phyloP scores from a whole-genome alignment of 768 basidiomycete species.

The Boletus reticuloceps region DNA sequence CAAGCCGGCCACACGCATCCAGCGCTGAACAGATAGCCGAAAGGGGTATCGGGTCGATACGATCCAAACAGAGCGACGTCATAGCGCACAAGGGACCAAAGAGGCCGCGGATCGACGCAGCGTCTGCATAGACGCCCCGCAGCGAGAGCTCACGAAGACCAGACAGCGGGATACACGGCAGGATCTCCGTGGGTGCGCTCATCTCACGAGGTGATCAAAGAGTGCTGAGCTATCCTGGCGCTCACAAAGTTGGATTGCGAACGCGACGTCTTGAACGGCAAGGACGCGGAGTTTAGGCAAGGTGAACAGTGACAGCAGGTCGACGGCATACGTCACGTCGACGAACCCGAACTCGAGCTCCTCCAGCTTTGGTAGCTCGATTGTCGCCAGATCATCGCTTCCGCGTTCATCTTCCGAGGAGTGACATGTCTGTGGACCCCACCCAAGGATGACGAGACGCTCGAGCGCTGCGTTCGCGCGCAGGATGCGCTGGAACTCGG shows the following conservation, averaged over 20 bases:
- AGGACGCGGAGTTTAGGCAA: constrained; percentile 39
- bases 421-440: constrained; percentile 43
- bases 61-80: constrained; percentile 8
- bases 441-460: constrained; percentile 48
- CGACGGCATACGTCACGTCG: constrained; percentile 38
- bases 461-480: constrained; percentile 37
- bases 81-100: constrained; percentile 1
- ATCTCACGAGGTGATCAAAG: constrained; percentile 32
- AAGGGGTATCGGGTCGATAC: constrained; percentile 1
- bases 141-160: constrained; percentile 9
- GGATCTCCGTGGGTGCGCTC: background rate
- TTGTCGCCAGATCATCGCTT: constrained; percentile 6
- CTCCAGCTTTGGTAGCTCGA: constrained; percentile 31
- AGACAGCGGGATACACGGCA: constrained; percentile 1
- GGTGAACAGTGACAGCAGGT: constrained; percentile 38
- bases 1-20: constrained; percentile 1
- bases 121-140: constrained; percentile 5
- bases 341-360: constrained; percentile 43
- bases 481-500: constrained; percentile 45
- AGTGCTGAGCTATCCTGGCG: constrained; percentile 37
- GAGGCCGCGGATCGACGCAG: constrained; percentile 1
- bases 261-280: constrained; percentile 46
- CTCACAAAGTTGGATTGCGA: constrained; percentile 33
- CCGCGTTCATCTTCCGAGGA: background rate
- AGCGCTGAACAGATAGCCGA: constrained; percentile 5